Conservation (phyloP, 2,329 filamentous ascomycete species). For the Pyrenophora teres region DNA sequence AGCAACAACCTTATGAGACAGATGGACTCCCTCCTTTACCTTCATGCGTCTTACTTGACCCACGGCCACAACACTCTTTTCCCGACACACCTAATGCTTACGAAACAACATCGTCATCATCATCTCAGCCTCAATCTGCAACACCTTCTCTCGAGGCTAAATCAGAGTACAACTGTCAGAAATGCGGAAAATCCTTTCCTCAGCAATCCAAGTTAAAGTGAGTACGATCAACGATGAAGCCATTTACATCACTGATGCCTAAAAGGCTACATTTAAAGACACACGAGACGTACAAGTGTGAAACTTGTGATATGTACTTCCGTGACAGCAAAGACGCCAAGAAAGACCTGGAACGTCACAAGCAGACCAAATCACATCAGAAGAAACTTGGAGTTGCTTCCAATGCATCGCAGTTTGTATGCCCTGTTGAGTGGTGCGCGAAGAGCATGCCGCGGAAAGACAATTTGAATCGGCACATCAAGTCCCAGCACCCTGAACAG, state of each 20-base stretch:
- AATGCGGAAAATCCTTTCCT: not conserved
- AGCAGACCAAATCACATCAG: not conserved
- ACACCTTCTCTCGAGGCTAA: not conserved
- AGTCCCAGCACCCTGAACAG: conserved; percentile 5
- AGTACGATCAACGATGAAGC: not conserved
- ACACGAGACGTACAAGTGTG: conserved; percentile 5
- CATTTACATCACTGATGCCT: too few relatives aligned
- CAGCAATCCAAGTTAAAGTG: conserved; percentile 2
- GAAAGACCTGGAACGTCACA: conserved; percentile 4
- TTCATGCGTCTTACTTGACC: conserved; percentile 5
- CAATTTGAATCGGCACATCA: conserved; percentile 13
- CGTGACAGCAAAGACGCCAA: conserved; percentile 4
- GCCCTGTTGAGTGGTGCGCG: conserved; percentile 3
- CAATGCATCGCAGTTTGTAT: not conserved
- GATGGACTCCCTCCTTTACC: conserved; percentile 9
- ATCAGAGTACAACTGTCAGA: not conserved
- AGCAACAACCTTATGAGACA: conserved; percentile 2
- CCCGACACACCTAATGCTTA: not conserved
- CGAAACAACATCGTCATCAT: not conserved
- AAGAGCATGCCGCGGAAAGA: conserved; percentile 47
- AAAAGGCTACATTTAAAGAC: not conserved
- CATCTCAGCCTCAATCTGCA: not conserved
- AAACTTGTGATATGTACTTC: not conserved
- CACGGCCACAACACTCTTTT: conserved; percentile 11
- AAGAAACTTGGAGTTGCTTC: not conserved